phyloP scores from a whole-genome alignment of 352 stramenopile species.

The Globisporangium heterothallicum region DNA sequence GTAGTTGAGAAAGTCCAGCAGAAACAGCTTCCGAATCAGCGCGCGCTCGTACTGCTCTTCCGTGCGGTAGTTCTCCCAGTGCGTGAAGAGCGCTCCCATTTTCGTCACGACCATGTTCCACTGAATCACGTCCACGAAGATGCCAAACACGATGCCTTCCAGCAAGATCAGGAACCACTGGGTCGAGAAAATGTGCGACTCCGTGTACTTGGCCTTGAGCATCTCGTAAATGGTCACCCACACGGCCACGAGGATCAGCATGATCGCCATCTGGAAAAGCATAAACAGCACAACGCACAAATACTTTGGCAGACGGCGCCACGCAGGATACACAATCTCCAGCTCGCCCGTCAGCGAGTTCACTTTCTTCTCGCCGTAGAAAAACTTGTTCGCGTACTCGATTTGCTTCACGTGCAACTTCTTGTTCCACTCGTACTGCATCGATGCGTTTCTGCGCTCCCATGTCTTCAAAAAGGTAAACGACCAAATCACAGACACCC shows the following conservation, averaged over 20 bases:
- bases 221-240: constrained; percentile 89
- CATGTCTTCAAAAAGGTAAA: constrained; percentile 83
- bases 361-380: constrained; percentile 55
- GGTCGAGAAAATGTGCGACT: constrained; percentile 71
- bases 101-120: constrained; percentile 90
- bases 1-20: constrained; percentile 88
- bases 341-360: constrained; percentile 73
- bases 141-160: constrained; percentile 77
- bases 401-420: constrained; percentile 82
- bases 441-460: constrained; percentile 69
- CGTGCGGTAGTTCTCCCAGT: constrained; percentile 86
- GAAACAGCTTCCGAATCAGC: constrained; percentile 79
- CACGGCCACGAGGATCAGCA: constrained; percentile 79
- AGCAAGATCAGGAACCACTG: constrained; percentile 83
- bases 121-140: constrained; percentile 87
- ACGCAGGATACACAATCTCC: constrained; percentile 62
- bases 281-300: constrained; percentile 78
- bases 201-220: constrained; percentile 76
- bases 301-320: constrained; percentile 68
- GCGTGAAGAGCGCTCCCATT: constrained; percentile 75
- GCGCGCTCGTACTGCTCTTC: constrained; percentile 82
- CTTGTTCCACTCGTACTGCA: constrained; percentile 79
- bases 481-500: constrained; percentile 74
- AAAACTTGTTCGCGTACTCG: constrained; percentile 80
- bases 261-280: constrained; percentile 78